A percentile compares a stretch with the other conserved stretches of the same genome.
phyloP scores from a whole-genome alignment of 768 basidiomycete species.

The Calocybe indica region DNA sequence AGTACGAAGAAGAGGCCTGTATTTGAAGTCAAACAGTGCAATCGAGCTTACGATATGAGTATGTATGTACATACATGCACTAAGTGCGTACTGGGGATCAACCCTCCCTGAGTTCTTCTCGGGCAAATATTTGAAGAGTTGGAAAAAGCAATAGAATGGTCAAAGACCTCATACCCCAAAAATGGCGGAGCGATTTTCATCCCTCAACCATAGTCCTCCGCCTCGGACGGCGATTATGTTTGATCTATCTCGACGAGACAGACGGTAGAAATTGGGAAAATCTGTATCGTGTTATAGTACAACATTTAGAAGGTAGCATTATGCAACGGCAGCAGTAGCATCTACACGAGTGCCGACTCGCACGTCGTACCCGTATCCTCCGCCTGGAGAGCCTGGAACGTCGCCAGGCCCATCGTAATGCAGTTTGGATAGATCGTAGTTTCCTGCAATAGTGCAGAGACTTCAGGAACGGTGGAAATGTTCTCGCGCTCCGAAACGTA shows the following conservation, averaged over 20 bases:
- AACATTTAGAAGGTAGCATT: background rate
- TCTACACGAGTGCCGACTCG: conserved; percentile 51
- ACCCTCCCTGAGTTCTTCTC: too few species aligned
- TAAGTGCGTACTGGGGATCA: too few species aligned
- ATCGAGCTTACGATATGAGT: background rate
- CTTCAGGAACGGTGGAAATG: background rate
- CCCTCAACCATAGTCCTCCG: too few species aligned
- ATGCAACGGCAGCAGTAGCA: conserved; percentile 28
- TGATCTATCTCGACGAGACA: too few species aligned
- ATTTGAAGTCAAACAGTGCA: conserved; percentile 2
- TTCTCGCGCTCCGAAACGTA: conserved; percentile 26
- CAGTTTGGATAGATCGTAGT: conserved; percentile 86
- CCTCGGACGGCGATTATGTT: too few species aligned
- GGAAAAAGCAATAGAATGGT: too few species aligned
- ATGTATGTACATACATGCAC: too few species aligned
- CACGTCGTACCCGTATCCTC: conserved; percentile 77
- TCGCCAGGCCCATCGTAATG: conserved; percentile 87
- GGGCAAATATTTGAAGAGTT: too few species aligned
- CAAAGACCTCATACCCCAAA: too few species aligned
- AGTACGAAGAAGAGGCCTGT: conserved; percentile 29
- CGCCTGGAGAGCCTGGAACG: conserved; percentile 53
- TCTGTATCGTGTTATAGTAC: too few species aligned
- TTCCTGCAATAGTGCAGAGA: conserved; percentile 45
- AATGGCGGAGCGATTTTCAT: too few species aligned
- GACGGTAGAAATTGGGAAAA: too few species aligned